These are phyloP conservation scores for Moringa oleifera DNA, from an alignment of 345 rosid genomes.

Conservation along the genomic window DNA sequence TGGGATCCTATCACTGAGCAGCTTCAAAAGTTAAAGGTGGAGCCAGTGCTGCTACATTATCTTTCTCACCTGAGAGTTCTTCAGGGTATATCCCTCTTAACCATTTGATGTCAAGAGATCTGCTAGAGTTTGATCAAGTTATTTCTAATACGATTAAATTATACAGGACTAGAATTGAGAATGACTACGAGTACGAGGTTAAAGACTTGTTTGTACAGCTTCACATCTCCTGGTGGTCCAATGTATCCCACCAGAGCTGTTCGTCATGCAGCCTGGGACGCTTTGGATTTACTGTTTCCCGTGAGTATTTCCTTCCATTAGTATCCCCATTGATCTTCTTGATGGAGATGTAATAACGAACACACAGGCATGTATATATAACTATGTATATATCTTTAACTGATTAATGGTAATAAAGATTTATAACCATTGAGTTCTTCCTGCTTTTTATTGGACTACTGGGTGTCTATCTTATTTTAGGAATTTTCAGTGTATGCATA, in stretches of 20 bases:
- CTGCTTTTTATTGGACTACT: not conserved
- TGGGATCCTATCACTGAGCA: slow-evolving; percentile 15
- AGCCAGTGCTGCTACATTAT: slow-evolving; percentile 89
- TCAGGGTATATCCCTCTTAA: slow-evolving; percentile 42
- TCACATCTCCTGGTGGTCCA: slow-evolving; percentile 96
- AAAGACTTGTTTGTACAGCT: slow-evolving; percentile 91
- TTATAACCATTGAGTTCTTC: not conserved
- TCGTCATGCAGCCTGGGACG: slow-evolving; percentile 98
- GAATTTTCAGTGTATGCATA: not conserved
- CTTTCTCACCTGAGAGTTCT: slow-evolving; percentile 79
- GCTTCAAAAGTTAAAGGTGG: slow-evolving; percentile 98
- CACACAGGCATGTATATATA: no score
- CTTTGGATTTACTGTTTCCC: slow-evolving; percentile 87
- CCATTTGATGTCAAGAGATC: not conserved
- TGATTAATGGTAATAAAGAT: not conserved
- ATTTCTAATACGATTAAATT: not conserved
- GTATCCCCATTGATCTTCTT: not conserved
- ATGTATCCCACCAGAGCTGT: slow-evolving; percentile 99
- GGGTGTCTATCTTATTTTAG: not conserved
- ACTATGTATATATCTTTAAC: no score
- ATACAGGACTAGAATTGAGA: slow-evolving; percentile 86
- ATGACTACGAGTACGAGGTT: slow-evolving; percentile 93
- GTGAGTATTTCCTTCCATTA: slow-evolving; percentile 41
- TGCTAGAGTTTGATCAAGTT: not conserved
- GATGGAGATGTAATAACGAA: no score